Evolutionary conservation across 768 basidiomycete species (phyloP), one percentile per base, ranked within the genome.

Genomic region (Collybiopsis luxurians): DNA sequence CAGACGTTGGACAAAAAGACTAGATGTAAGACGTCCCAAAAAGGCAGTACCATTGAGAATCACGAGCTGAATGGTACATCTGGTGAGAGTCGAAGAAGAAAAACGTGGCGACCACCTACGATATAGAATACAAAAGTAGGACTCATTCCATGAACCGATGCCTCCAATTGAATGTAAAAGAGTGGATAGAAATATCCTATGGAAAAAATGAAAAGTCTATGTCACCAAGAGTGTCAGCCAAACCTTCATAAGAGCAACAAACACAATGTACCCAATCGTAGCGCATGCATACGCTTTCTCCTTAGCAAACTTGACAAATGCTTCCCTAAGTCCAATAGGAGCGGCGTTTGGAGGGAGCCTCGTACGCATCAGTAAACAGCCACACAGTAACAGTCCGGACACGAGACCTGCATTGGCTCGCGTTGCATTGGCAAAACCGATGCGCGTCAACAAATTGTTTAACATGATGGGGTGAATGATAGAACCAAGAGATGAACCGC

Each of bases 381-480:
- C 76, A 48, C 76, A 61, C 21, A 75, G 26, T 50, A 81, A 63
- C 17, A 76, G 60, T 2, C 64, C 77, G 10, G 70, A 66, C 31
- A 75, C 61, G 17, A 82, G 60, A 36, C 63, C 73, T 0, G 76
- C 78, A 53, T 70, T 78, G 17, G 69, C 72, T 4, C 79, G 72
- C 23, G 75, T 74, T n/a, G 74, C 73, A 40, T 70, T 73, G 13
- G 67, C 70, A 40, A 81, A 83, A 2, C 79, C 77, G 19, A 48
- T 27, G 1, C 15, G 56, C 13, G 63, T 63, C 38, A 63, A 63
- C 47, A 69, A 62, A 46, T 77, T 76, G 60, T 82, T 79, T 3
- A 83, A 71, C 57, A 84, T 70, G 34, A 83, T 72, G 4, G 83
- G 83, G 61, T 79, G 79, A n/a, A 82, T 51, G 49, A 79, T 75